These are phyloP conservation scores for Xylaria intraflava DNA, from an alignment of 495 filamentous ascomycete genomes.

Conservation along the genomic window DNA sequence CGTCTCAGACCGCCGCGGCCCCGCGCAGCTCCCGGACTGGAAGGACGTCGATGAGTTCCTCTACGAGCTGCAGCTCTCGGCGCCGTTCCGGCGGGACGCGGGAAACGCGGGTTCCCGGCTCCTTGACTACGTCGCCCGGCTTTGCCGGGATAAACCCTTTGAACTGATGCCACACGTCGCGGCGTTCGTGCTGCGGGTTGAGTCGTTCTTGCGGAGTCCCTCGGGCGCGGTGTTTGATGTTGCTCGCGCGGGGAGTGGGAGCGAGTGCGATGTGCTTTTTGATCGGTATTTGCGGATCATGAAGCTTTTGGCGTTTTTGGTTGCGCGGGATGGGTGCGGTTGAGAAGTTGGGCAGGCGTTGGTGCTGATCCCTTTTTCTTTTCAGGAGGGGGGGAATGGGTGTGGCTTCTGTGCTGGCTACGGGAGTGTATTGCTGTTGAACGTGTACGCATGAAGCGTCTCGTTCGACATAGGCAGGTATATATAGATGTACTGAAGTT, in stretches of 20 bases:
- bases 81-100: not conserved
- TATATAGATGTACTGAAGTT: no score
- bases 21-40: not conserved
- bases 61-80: not conserved
- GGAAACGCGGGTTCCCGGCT: not conserved
- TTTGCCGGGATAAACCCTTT: not conserved
- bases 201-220: not conserved
- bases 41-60: not conserved
- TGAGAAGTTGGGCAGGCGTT: not conserved
- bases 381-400: no score
- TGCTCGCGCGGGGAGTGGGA: not conserved
- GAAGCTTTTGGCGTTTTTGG: not conserved
- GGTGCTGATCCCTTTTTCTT: no score
- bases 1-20: not conserved
- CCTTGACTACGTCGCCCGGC: not conserved
- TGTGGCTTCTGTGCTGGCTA: no score
- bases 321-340: not conserved
- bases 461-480: no score
- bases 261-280: not conserved
- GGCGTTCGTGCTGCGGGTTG: not conserved
- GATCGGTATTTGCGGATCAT: slow-evolving; percentile 3
- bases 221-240: not conserved
- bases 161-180: slow-evolving; percentile 1
- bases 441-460: no score
- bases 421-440: no score